phyloP scores from a whole-genome alignment of 2,329 filamentous ascomycete genomes.

The Calonectria multiphialidica region DNA sequence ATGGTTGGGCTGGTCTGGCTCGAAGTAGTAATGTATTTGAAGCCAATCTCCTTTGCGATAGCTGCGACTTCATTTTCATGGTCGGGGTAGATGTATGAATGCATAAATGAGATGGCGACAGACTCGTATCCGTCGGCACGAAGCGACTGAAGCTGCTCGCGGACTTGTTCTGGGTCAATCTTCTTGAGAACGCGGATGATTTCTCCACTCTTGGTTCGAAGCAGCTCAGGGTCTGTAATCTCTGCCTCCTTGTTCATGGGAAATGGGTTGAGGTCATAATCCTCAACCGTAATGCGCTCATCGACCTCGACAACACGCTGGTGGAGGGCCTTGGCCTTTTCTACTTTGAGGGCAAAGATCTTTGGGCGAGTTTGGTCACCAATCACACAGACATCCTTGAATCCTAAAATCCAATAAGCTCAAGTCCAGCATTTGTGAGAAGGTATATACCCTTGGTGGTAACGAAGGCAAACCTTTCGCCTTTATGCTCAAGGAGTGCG shows the following conservation, averaged over 20 bases:
- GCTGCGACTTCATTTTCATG: slow-evolving; percentile 82
- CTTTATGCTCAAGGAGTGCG: slow-evolving; percentile 79
- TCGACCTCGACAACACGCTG: slow-evolving; percentile 77
- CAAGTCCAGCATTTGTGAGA: not conserved
- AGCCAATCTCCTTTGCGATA: slow-evolving; percentile 81
- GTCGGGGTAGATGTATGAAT: slow-evolving; percentile 87
- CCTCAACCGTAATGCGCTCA: slow-evolving; percentile 78
- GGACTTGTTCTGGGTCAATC: slow-evolving; percentile 62
- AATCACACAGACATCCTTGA: slow-evolving; percentile 79
- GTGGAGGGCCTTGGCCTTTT: slow-evolving; percentile 76
- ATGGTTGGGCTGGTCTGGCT: slow-evolving; percentile 76
- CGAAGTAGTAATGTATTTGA: slow-evolving; percentile 76
- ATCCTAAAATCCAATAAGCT: slow-evolving; percentile 46
- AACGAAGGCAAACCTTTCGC: slow-evolving; percentile 77
- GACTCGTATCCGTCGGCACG: slow-evolving; percentile 77
- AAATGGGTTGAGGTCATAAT: slow-evolving; percentile 75
- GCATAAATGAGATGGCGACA: slow-evolving; percentile 88
- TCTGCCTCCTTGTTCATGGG: slow-evolving; percentile 64
- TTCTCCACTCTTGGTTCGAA: slow-evolving; percentile 72
- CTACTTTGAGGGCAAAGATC: slow-evolving; percentile 78
- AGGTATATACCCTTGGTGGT: slow-evolving; percentile 64
- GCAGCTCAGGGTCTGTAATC: not conserved
- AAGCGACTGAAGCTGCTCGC: slow-evolving; percentile 68
- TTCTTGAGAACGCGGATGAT: slow-evolving; percentile 71
- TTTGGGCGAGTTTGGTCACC: slow-evolving; percentile 79